Conservation (phyloP, 441 rosid species). For the Omphalea diandra region DNA sequence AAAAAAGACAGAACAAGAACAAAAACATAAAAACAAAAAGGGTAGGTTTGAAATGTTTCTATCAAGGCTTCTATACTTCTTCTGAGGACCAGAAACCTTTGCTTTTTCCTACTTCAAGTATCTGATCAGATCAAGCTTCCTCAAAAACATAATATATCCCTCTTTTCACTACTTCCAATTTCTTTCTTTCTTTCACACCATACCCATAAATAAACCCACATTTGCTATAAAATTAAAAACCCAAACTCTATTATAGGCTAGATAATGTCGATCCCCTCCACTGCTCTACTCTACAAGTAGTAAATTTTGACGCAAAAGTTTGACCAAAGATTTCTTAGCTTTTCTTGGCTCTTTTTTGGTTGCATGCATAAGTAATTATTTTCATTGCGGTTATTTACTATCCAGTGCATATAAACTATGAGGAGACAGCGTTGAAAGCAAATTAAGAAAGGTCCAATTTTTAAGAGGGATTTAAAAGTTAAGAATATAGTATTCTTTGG, state of each 20-base stretch:
- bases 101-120: slow-evolving; percentile 64
- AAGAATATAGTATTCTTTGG: slow-evolving; percentile 22
- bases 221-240: slow-evolving; percentile 22
- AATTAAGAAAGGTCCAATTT: slow-evolving; percentile 27
- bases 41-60: slow-evolving; percentile 45
- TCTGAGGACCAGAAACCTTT: slow-evolving; percentile 52
- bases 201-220: background rate
- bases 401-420: slow-evolving; percentile 22
- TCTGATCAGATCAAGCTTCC: slow-evolving; percentile 36
- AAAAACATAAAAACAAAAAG: slow-evolving; percentile 19
- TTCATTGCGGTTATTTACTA: slow-evolving; percentile 22
- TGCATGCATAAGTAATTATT: background rate
- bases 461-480: background rate
- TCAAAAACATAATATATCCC: no score
- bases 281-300: slow-evolving; percentile 28
- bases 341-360: slow-evolving; percentile 12
- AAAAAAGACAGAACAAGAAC: slow-evolving; percentile 7
- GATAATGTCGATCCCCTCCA: no score
- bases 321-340: slow-evolving; percentile 30
- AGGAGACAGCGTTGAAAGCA: slow-evolving; percentile 29
- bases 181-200: background rate
- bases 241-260: slow-evolving; percentile 27
- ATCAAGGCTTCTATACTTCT: slow-evolving; percentile 62
- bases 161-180: slow-evolving; percentile 32
- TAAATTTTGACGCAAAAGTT: slow-evolving; percentile 37